Percentiles rank a stretch among this genome's conserved stretches.
Conservation (phyloP, 176 grass and related monocot genomes). For the Cymbopogon citratus region DNA sequence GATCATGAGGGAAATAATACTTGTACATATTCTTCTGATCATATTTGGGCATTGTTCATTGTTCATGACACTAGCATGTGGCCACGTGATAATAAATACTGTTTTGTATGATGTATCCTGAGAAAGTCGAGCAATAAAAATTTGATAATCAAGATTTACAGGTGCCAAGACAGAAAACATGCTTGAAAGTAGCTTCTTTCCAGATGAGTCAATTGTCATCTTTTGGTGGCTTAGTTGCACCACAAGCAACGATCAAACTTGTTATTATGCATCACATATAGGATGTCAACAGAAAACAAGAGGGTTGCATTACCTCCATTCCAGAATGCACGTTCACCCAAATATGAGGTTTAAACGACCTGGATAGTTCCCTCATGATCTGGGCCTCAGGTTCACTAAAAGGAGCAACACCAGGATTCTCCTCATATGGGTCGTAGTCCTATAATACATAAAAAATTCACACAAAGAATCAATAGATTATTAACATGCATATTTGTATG, state of each 20-base stretch:
- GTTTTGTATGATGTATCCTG: not conserved
- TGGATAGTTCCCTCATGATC: constrained; percentile 82
- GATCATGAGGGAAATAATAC: not conserved
- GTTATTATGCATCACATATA: not conserved
- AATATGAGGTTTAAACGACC: constrained; percentile 90
- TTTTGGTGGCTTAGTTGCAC: not conserved
- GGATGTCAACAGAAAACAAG: not conserved
- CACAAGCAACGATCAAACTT: not conserved
- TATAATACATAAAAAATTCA: constrained; percentile 38
- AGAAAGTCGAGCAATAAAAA: not conserved
- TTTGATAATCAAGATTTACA: not conserved
- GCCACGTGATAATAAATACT: not conserved
- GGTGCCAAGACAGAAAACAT: not conserved
- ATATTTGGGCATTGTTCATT: not conserved
- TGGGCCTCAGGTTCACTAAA: constrained; percentile 96
- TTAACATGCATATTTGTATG: not conserved
- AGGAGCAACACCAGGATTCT: constrained; percentile 73
- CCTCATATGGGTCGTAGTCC: constrained; percentile 97
- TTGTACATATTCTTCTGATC: not conserved
- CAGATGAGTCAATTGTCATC: not conserved
- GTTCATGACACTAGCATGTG: not conserved
- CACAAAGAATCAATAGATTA: not conserved
- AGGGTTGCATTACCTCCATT: constrained; percentile 71
- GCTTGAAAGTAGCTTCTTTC: not conserved
- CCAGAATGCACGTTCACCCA: constrained; percentile 98